Percentiles rank a stretch among this genome's conserved stretches.
Conservation (phyloP, 352 stramenopile species). For the Blastocystis sp. region DNA sequence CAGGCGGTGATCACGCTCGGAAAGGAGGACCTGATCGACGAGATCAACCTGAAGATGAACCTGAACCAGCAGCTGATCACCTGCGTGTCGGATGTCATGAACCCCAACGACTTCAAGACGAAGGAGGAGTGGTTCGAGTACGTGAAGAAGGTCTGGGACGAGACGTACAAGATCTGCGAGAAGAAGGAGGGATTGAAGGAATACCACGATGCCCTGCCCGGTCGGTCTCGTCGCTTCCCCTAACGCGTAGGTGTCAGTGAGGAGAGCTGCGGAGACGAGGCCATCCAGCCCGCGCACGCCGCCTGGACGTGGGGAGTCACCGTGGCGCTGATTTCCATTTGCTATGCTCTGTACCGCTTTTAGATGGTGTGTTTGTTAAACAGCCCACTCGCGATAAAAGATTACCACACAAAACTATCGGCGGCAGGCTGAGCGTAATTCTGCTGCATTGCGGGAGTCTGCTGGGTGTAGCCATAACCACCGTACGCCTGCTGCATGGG, state of each 20-base stretch:
- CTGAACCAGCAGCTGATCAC: not conserved
- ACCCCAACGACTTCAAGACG: conserved; percentile 55
- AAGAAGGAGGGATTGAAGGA: conserved; percentile 58
- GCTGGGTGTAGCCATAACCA: not conserved
- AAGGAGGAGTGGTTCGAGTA: conserved; percentile 63
- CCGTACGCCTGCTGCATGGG: not conserved
- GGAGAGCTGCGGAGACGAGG: conserved; percentile 20
- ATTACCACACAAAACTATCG: not conserved
- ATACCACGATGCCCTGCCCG: not conserved
- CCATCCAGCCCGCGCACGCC: conserved; percentile 25
- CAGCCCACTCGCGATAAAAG: conserved; percentile 1
- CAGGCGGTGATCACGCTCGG: conserved; percentile 40
- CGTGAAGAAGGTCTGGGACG: conserved; percentile 13
- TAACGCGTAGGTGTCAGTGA: conserved; percentile 1
- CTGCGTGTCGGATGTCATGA: conserved; percentile 54
- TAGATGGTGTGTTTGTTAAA: conserved; percentile 37
- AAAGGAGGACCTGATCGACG: conserved; percentile 64
- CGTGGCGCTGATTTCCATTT: conserved; percentile 1
- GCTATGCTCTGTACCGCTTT: conserved; percentile 19
- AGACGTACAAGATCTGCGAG: conserved; percentile 51
- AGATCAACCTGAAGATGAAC: conserved; percentile 66
- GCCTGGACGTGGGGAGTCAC: conserved; percentile 29
- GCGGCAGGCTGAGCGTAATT: not conserved
- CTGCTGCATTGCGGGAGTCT: conserved; percentile 30
- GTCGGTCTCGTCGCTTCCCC: not conserved